A percentile compares a stretch with the other conserved stretches of the same genome.
Conservation (phyloP, 2,329 filamentous ascomycete genomes). For the Stemphylium lycopersici region DNA sequence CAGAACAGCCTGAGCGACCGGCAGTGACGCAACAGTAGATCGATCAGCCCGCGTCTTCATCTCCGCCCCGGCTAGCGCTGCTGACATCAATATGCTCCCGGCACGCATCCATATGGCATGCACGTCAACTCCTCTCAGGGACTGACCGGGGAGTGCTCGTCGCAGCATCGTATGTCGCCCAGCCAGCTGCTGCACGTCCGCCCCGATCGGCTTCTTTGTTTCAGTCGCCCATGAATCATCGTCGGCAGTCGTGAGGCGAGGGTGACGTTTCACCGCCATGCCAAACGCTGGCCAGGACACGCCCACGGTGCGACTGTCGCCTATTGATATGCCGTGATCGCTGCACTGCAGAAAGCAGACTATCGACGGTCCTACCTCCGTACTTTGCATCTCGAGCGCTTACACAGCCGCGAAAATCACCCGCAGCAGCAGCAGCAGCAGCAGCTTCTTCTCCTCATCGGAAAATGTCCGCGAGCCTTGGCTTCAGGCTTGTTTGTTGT, state of each 20-base stretch:
- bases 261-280: constrained; percentile 29
- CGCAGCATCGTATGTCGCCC: constrained; percentile 1
- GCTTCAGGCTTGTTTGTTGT: constrained; percentile 31
- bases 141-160: not conserved
- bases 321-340: constrained; percentile 29
- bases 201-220: constrained; percentile 19
- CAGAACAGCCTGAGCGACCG: constrained; percentile 7
- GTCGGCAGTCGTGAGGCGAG: constrained; percentile 20
- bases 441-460: constrained; percentile 10
- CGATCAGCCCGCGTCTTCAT: constrained; percentile 7
- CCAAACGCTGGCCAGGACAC: constrained; percentile 28
- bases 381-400: constrained; percentile 8
- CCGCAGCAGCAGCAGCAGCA: constrained; percentile 7
- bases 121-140: constrained; percentile 6
- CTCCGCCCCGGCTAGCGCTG: constrained; percentile 12
- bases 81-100: constrained; percentile 6
- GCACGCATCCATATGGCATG: constrained; percentile 9
- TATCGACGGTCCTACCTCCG: constrained; percentile 28
- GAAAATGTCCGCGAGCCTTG: not conserved
- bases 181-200: constrained; percentile 4
- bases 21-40: constrained; percentile 14
- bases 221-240: constrained; percentile 25
- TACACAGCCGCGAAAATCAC: not conserved
- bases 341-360: constrained; percentile 27
- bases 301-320: constrained; percentile 32